Conservation (phyloP, 495 filamentous ascomycete genomes). For the Neurospora africana region DNA sequence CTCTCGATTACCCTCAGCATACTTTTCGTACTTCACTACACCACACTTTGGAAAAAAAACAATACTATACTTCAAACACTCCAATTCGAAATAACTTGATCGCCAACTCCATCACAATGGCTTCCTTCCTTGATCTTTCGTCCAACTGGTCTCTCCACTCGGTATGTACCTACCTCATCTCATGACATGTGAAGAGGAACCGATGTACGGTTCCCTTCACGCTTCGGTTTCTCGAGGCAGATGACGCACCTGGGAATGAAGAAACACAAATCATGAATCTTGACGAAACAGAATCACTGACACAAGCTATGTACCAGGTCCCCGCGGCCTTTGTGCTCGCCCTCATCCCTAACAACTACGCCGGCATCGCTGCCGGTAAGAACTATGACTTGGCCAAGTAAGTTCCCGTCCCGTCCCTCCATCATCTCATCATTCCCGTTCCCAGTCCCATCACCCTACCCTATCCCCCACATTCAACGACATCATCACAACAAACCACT, state of each 20-base stretch:
- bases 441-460: neutral
- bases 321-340: conserved; percentile 35
- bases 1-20: neutral
- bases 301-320: conserved; percentile 21
- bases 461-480: neutral
- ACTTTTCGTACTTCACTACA: neutral
- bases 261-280: neutral
- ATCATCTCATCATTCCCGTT: neutral
- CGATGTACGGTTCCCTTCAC: neutral
- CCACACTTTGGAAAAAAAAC: neutral
- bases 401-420: neutral
- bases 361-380: conserved; percentile 26
- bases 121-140: conserved; percentile 27
- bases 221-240: neutral
- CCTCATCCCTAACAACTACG: conserved; percentile 26
- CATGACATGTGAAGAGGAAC: neutral
- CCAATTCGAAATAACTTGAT: neutral
- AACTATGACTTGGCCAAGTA: conserved; percentile 28
- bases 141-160: conserved; percentile 38
- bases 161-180: conserved; percentile 14
- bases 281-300: neutral
- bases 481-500: neutral
- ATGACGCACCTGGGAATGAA: neutral
- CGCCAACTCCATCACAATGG: conserved; percentile 21
- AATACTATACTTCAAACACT: neutral